Conservation (phyloP, 2,329 filamentous ascomycete genomes). For the Aspergillus aculeatus region DNA sequence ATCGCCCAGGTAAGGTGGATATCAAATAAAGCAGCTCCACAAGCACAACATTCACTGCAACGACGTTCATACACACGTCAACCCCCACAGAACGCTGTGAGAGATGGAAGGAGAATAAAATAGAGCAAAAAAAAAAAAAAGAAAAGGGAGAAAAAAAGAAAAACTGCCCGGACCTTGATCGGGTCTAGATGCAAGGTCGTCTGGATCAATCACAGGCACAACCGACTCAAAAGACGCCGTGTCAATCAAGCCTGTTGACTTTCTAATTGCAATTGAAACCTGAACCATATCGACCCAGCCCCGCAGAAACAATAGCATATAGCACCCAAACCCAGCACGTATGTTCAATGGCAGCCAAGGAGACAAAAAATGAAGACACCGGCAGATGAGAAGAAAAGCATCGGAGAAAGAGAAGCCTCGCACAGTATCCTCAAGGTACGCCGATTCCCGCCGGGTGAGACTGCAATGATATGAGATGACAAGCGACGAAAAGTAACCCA, state of each 20-base stretch:
- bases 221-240: not conserved
- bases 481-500: conserved; percentile 11
- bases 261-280: conserved; percentile 5
- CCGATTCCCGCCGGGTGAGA: conserved; percentile 28
- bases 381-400: conserved; percentile 14
- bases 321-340: conserved; percentile 22
- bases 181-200: conserved; percentile 6
- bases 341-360: conserved; percentile 20
- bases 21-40: conserved; percentile 25
- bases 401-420: conserved; percentile 19
- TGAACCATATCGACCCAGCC: conserved; percentile 8
- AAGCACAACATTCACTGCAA: conserved; percentile 5
- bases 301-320: conserved; percentile 15
- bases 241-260: not conserved
- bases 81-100: not conserved
- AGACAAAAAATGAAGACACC: conserved; percentile 9
- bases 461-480: conserved; percentile 15
- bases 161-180: not conserved
- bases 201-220: conserved; percentile 16
- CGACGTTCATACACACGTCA: conserved; percentile 1
- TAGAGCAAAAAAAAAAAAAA: not conserved
- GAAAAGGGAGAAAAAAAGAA: too few species aligned
- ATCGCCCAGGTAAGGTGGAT: conserved; percentile 35
- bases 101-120: conserved; percentile 9
- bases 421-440: conserved; percentile 32